Base-by-base conservation (phyloP, 2,329 filamentous ascomycete species). In the Beauveria varroae region DNA sequence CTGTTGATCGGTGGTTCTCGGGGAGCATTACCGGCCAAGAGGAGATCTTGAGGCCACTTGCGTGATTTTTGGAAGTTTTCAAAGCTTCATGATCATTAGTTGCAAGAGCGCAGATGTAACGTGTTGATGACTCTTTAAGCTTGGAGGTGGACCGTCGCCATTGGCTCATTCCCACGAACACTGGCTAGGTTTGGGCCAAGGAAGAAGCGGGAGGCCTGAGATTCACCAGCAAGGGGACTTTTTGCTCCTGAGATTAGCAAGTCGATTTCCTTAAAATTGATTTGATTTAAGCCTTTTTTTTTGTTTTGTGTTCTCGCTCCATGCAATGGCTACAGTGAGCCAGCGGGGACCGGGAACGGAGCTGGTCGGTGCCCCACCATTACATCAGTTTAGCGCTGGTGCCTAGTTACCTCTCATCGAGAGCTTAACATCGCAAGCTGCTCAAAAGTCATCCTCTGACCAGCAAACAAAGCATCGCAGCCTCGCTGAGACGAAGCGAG, bases 91-190 rank as follows among this genome's bases (percentile, higher is more conserved):
- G 5, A 44, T 6, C 6, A 8, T 9, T 16, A 44, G 20, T 18
- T 44, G 14, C 9, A 34, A 55, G 24, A 41, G 40, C 52, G 52
- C 16, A 44, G 9, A 44, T 22, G 40, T 14, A n/a, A 30, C 12
- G 18, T 55, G 22, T 20, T 30, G 24, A 30, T 55, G 52, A 55
- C 52, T 30, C 16, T 28, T 28, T 2, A 16, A 44, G 16, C 26
- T 28, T 28, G 26, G 26, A 28, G 24, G 24, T 28, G 26, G 26
- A 28, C 70, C 22, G 62, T 51, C 52, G 68, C 68, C 44, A 71
- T 72, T 26, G 26, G 26, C 26, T 28, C 26, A 28, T 28, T 7
- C 26, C 26, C 26, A 28, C 26, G 26, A 8, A 28, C 26, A 8
- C 26, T 7, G 26, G 26, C 26, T 28, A 28, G 26, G 8, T 8